Evolutionary conservation across 2,329 filamentous ascomycete species (phyloP).

Genomic region (Cordyceps fumosorosea): DNA sequence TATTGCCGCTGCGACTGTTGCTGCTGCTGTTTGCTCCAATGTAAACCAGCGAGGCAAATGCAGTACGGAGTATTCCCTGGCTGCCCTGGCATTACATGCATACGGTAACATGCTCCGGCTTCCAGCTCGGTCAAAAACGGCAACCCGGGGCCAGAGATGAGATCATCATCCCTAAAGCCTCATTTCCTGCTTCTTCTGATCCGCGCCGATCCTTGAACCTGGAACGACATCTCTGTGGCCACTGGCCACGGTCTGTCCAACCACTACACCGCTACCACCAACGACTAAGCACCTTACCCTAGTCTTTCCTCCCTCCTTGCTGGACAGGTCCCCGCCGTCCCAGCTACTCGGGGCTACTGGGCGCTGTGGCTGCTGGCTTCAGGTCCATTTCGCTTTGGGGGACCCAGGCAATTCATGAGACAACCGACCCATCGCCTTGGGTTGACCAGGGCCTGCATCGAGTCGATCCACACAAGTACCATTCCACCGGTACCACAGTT

Average conservation of each 20-base stretch:
- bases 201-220: neutral
- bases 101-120: neutral
- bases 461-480: neutral
- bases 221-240: neutral
- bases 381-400: too few relatives aligned
- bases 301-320: neutral
- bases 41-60: too few relatives aligned
- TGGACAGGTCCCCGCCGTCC: neutral
- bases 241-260: neutral
- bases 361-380: neutral
- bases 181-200: neutral
- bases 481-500: neutral
- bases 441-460: neutral
- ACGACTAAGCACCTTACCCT: too few relatives aligned
- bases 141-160: neutral
- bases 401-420: neutral
- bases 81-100: neutral
- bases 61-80: neutral
- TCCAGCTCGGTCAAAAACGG: neutral
- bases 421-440: conserved; percentile 8
- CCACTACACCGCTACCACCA: neutral
- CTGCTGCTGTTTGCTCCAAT: too few relatives aligned
- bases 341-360: neutral
- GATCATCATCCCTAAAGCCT: neutral
- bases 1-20: neutral